These are phyloP conservation scores for Limnomonas spitsbergensis DNA, from an alignment of 139 green algal species.

Conservation along the genomic window DNA sequence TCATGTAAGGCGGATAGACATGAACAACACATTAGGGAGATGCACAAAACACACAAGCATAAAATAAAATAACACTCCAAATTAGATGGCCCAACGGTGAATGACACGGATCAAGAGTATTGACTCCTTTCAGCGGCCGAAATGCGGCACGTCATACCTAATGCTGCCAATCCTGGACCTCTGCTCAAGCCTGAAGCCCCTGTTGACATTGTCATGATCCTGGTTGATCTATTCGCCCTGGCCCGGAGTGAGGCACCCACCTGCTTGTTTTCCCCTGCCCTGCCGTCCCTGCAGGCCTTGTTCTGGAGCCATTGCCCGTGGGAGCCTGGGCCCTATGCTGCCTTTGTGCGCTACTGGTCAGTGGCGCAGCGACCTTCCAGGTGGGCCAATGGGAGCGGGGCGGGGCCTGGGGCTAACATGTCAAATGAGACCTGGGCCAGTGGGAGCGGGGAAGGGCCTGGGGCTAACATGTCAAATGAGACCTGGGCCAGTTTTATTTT, in stretches of 20 bases:
- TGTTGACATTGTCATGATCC: too few species aligned
- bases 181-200: neutral
- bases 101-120: neutral
- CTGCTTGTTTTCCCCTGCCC: neutral
- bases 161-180: neutral
- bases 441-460: too few species aligned
- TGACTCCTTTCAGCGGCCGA: neutral
- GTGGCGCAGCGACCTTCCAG: constrained; percentile 88
- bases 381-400: constrained; percentile 77
- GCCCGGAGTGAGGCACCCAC: too few species aligned
- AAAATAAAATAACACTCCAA: too few species aligned
- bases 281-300: constrained; percentile 52
- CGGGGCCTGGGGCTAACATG: too few species aligned
- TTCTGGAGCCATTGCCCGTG: constrained; percentile 89
- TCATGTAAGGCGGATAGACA: too few species aligned
- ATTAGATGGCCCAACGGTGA: too few species aligned
- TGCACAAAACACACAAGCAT: too few species aligned
- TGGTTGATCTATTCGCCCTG: too few species aligned
- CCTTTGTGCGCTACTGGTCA: constrained; percentile 80
- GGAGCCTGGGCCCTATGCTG: constrained; percentile 90
- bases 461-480: too few species aligned
- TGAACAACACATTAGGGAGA: too few species aligned
- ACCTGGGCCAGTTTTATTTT: constrained; percentile 61
- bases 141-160: neutral
- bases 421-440: too few species aligned